phyloP scores from a whole-genome alignment of 2,329 filamentous ascomycete genomes.

The Phaeoacremonium minimum region DNA sequence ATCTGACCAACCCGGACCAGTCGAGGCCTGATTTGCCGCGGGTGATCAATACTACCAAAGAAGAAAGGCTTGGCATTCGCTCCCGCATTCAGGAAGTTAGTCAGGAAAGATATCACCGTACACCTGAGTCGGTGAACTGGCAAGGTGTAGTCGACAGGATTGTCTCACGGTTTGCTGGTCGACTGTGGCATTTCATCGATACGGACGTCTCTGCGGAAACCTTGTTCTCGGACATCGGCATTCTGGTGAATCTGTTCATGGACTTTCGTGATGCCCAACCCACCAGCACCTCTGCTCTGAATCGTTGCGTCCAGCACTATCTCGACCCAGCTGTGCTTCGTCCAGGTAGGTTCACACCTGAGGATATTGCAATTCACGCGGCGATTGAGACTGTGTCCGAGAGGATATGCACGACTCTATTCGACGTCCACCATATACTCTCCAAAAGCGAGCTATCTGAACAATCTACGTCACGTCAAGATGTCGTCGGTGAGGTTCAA shows the following conservation, averaged over 20 bases:
- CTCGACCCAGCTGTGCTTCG: slow-evolving; percentile 21
- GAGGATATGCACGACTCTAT: slow-evolving; percentile 30
- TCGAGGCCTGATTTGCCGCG: slow-evolving; percentile 16
- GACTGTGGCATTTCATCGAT: slow-evolving; percentile 38
- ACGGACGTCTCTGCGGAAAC: slow-evolving; percentile 15
- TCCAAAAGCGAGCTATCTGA: too few species aligned
- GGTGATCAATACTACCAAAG: slow-evolving; percentile 10
- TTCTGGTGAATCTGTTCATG: slow-evolving; percentile 35
- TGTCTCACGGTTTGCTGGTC: slow-evolving; percentile 54
- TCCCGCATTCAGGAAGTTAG: slow-evolving; percentile 22
- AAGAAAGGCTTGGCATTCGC: slow-evolving; percentile 15
- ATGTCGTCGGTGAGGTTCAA: slow-evolving; percentile 4
- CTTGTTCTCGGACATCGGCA: slow-evolving; percentile 29
- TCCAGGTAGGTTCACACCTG: slow-evolving; percentile 23
- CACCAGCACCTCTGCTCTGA: slow-evolving; percentile 15
- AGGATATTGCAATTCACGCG: slow-evolving; percentile 38
- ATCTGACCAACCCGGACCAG: slow-evolving; percentile 36
- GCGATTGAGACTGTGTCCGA: slow-evolving; percentile 33
- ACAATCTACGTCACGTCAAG: too few species aligned
- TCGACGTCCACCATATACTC: slow-evolving; percentile 19
- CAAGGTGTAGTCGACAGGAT: slow-evolving; percentile 64
- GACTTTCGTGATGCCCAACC: slow-evolving; percentile 29
- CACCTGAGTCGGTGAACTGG: slow-evolving; percentile 50
- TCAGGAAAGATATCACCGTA: background rate
- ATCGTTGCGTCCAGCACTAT: slow-evolving; percentile 43